Base-by-base conservation (phyloP, 495 filamentous ascomycete genomes). In the Penicillium coffeae region DNA sequence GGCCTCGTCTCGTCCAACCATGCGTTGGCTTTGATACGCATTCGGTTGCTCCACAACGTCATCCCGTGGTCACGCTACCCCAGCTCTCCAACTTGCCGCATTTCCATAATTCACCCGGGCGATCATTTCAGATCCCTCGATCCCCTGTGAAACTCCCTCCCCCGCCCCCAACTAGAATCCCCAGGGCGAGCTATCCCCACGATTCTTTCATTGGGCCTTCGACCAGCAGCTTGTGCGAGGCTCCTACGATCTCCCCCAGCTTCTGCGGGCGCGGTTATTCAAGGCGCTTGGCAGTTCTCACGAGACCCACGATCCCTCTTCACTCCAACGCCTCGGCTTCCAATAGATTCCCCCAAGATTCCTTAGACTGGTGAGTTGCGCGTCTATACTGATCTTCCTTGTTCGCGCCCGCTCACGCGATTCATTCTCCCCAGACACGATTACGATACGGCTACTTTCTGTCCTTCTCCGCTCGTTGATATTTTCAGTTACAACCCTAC, bases 1-100 rank as follows among this genome's bases (percentile, higher is more conserved):
- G n/a, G 21, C 16, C 42, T n/a, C 25, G 43, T 48, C 55, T 18
- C 36, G 10, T 22, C 48, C 51, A 56, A 68, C 55, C 60, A 73
- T 73, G 69, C 62, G 62, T 56, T 59, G 54, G 60, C 64, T 59
- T 50, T 71, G 51, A 68, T 48, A 61, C 56, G 56, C 18, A 60
- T 52, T 48, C 51, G 58, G 61, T 63, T 60, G 60, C 60, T 63
- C 56, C 52, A 48, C 55, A 65, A 65, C 64, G 63, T 72, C 63
- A 68, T 54, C 53, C 42, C 42, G 45, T 56, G 59, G 51, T 71
- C 68, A 70, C 64, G 62, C 65, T 67, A 70, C 61, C 57, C 25
- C 25, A 61, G 38, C 45, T 39, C 48, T 32, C 55, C 40, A 35
- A 45, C 27, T 32, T 33, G 16, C 54, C 64, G 53, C 60, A 58